A percentile compares a stretch with the other conserved stretches of the same genome.
Evolutionary conservation across 306 rosid genomes (phyloP).

Genomic region (Cicer pinnatifidum): DNA sequence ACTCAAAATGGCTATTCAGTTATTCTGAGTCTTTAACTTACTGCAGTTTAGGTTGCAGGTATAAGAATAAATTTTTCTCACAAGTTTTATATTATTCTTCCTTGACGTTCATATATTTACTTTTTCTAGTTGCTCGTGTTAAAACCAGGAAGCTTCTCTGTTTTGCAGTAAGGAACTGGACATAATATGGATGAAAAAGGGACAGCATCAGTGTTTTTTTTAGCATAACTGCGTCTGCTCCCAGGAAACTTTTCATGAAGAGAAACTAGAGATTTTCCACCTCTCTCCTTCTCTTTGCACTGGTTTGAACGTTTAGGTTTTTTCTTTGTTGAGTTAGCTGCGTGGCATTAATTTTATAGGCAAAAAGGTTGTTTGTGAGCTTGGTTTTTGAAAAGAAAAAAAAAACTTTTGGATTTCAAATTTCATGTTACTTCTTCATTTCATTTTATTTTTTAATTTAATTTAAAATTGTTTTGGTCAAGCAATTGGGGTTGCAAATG

Average conservation of each 20-base stretch:
- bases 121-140: conserved; percentile 30
- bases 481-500: conserved; percentile 64
- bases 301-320: conserved; percentile 57
- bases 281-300: conserved; percentile 43
- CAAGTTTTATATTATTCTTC: conserved; percentile 46
- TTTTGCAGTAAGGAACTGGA: conserved; percentile 58
- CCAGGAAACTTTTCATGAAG: conserved; percentile 63
- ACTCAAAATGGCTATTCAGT: conserved; percentile 83
- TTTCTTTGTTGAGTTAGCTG: conserved; percentile 54
- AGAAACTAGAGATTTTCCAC: conserved; percentile 44
- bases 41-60: conserved; percentile 60
- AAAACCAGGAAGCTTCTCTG: conserved; percentile 46
- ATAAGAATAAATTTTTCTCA: conserved; percentile 49
- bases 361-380: conserved; percentile 63
- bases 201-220: conserved; percentile 76
- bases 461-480: conserved; percentile 53
- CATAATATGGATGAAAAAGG: conserved; percentile 59
- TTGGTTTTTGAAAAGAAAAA: conserved; percentile 37
- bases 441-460: conserved; percentile 34
- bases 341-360: conserved; percentile 55
- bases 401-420: conserved; percentile 26
- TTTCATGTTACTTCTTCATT: conserved; percentile 30
- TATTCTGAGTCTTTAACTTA: conserved; percentile 63
- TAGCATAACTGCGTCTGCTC: conserved; percentile 73
- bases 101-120: conserved; percentile 4